phyloP scores from a whole-genome alignment of 108 stramenopile species.

The Asterionellopsis glacialis region DNA sequence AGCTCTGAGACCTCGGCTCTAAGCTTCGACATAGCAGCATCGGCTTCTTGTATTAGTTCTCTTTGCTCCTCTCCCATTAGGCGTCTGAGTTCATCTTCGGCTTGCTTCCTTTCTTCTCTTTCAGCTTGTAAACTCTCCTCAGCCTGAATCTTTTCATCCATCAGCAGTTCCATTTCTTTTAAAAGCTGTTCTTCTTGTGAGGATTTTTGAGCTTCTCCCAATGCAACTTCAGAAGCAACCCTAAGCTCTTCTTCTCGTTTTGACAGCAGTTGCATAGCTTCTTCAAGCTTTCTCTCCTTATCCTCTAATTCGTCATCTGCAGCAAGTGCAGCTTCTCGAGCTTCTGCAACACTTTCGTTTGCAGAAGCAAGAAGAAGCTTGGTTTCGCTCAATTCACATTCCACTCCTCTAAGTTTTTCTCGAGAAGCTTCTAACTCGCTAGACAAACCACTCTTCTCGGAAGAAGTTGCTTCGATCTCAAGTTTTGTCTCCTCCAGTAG shows the following conservation, averaged over 20 bases:
- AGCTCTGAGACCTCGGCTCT: constrained; percentile 31
- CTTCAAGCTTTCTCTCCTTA: constrained; percentile 23
- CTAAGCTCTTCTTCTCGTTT: constrained; percentile 56
- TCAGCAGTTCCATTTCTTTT: constrained; percentile 9
- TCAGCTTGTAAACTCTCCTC: constrained; percentile 37
- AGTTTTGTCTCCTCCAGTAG: background rate
- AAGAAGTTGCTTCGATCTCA: background rate
- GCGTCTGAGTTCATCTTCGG: constrained; percentile 33
- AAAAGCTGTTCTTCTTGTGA: background rate
- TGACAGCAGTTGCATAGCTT: constrained; percentile 16
- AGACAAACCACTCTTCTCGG: constrained; percentile 1
- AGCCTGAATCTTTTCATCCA: constrained; percentile 42
- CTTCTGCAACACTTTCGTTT: constrained; percentile 59
- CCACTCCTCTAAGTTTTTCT: constrained; percentile 6
- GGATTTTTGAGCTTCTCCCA: constrained; percentile 4
- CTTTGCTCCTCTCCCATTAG: constrained; percentile 74
- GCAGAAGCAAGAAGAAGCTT: constrained; percentile 49
- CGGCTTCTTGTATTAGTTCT: constrained; percentile 56
- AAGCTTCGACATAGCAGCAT: constrained; percentile 45
- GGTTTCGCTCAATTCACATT: constrained; percentile 28
- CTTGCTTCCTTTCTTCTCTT: constrained; percentile 24
- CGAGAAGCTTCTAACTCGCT: background rate
- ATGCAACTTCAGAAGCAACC: constrained; percentile 10
- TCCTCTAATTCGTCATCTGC: constrained; percentile 32
- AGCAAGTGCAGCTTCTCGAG: constrained; percentile 22